Evolutionary conservation across 192 early-diverging fungal species (phyloP).

Genomic region (Coemansia sp.): DNA sequence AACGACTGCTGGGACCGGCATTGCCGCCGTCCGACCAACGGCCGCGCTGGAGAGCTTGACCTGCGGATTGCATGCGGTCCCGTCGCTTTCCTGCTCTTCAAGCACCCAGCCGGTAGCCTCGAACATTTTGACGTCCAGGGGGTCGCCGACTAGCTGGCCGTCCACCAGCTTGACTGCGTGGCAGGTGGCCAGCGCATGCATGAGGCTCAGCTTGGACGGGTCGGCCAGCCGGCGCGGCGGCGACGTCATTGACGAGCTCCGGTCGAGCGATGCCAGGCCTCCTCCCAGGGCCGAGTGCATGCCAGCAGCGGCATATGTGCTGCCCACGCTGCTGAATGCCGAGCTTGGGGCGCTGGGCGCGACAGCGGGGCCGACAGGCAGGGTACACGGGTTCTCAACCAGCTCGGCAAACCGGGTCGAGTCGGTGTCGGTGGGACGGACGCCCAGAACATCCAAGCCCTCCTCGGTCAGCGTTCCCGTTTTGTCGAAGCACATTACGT

Average conservation of each 20-base stretch:
- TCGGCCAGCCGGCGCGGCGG: conserved; percentile 43
- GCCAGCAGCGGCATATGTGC: conserved; percentile 23
- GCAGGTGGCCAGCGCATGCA: conserved; percentile 73
- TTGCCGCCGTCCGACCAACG: conserved; percentile 7
- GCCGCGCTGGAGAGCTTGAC: background rate
- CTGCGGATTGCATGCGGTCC: background rate
- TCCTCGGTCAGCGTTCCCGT: conserved; percentile 97
- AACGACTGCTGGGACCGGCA: conserved; percentile 76
- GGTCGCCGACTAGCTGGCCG: conserved; percentile 89
- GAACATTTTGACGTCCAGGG: conserved; percentile 97
- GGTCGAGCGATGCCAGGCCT: conserved; percentile 38
- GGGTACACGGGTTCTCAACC: conserved; percentile 47
- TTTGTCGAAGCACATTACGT: conserved; percentile 98
- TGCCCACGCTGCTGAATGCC: conserved; percentile 51
- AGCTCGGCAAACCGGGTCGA: conserved; percentile 50
- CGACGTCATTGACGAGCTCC: conserved; percentile 43
- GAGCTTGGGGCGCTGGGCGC: conserved; percentile 44
- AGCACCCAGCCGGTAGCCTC: conserved; percentile 91
- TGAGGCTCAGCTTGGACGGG: conserved; percentile 43
- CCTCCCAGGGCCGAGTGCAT: conserved; percentile 15
- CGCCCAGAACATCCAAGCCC: conserved; percentile 91
- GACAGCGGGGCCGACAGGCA: conserved; percentile 29
- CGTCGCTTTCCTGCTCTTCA: conserved; percentile 73
- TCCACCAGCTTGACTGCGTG: conserved; percentile 88
- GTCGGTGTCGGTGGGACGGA: conserved; percentile 61